phyloP scores from a whole-genome alignment of 805 yeast genomes.

The Priceomyces melissophilus region DNA sequence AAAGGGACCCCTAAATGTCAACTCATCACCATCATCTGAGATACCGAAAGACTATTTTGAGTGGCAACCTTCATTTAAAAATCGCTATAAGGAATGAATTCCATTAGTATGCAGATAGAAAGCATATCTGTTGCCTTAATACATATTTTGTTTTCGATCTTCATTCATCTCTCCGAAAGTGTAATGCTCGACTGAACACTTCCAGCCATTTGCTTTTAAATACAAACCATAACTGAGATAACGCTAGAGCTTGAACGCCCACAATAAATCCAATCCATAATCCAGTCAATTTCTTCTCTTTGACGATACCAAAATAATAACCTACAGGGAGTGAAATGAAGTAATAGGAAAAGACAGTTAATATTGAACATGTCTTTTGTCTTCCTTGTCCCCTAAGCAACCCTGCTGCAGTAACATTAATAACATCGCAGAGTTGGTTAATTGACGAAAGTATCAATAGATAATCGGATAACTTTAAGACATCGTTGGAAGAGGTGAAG shows the following conservation, averaged over 20 bases:
- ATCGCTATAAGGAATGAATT: neutral
- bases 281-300: conserved; percentile 52
- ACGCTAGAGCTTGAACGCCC: conserved; percentile 40
- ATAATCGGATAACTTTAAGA: conserved; percentile 47
- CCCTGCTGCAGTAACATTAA: conserved; percentile 75
- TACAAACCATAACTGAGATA: conserved; percentile 25
- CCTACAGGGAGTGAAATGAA: conserved; percentile 73
- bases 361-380: conserved; percentile 71
- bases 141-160: too few relatives aligned
- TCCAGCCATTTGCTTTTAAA: conserved; percentile 29
- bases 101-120: too few relatives aligned
- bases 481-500: conserved; percentile 61
- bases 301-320: conserved; percentile 49
- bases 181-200: conserved; percentile 10
- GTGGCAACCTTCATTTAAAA: too few relatives aligned
- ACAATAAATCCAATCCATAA: conserved; percentile 68
- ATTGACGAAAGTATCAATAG: conserved; percentile 61
- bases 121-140: too few relatives aligned
- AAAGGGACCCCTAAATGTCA: neutral
- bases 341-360: conserved; percentile 69
- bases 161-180: neutral
- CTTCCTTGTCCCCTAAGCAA: conserved; percentile 86
- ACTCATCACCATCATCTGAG: neutral
- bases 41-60: too few relatives aligned
- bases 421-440: conserved; percentile 66